These are phyloP conservation scores for Calonectria pauciramosa DNA, from an alignment of 2,329 filamentous ascomycete species.

Conservation along the genomic window DNA sequence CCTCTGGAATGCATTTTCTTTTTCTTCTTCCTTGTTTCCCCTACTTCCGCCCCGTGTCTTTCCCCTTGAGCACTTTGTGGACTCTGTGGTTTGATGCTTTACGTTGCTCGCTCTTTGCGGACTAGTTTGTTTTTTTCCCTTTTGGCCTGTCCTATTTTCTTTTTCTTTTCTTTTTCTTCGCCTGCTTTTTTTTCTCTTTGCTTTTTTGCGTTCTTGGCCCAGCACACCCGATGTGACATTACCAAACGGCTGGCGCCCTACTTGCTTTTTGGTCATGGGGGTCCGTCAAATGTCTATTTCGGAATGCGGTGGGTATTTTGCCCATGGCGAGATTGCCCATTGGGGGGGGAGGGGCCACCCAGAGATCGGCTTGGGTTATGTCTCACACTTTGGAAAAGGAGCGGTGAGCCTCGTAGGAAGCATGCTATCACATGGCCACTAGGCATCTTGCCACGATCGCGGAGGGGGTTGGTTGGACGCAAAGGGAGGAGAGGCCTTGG, in stretches of 20 bases:
- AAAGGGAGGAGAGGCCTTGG: slow-evolving; percentile 10
- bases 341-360: background rate
- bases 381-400: slow-evolving; percentile 13
- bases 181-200: background rate
- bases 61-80: background rate
- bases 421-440: slow-evolving; percentile 9
- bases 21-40: background rate
- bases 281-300: background rate
- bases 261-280: slow-evolving; percentile 7
- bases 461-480: slow-evolving; percentile 12
- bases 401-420: slow-evolving; percentile 4
- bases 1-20: background rate
- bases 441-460: background rate
- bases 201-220: background rate
- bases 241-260: background rate
- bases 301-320: background rate
- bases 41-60: background rate
- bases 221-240: background rate
- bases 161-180: background rate
- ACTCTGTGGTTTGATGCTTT: background rate
- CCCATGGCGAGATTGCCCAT: background rate
- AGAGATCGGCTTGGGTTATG: background rate
- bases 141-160: background rate
- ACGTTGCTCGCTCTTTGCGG: background rate
- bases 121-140: background rate